Evolutionary conservation across 2,329 filamentous ascomycete species (phyloP).

Genomic region (Hymenoscyphus infarciens): DNA sequence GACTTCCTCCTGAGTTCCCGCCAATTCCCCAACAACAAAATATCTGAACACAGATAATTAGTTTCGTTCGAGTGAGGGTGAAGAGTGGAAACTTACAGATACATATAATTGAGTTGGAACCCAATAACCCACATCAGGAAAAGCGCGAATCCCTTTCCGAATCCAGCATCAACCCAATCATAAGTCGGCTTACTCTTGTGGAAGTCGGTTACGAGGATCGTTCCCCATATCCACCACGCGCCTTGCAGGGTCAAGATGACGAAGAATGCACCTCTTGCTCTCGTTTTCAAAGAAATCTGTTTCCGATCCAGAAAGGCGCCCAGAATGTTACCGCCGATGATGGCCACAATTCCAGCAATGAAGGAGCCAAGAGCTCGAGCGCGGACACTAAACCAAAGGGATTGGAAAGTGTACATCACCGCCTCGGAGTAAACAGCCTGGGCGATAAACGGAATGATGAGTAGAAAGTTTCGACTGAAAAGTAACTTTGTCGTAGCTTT

Average conservation of each 20-base stretch:
- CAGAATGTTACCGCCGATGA: slow-evolving; percentile 62
- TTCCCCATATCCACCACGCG: slow-evolving; percentile 70
- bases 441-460: slow-evolving; percentile 64
- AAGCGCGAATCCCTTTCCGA: slow-evolving; percentile 62
- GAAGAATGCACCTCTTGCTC: slow-evolving; percentile 29
- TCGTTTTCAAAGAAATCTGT: slow-evolving; percentile 24
- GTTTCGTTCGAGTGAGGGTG: not conserved
- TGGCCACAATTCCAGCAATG: slow-evolving; percentile 63
- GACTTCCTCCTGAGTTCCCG: slow-evolving; percentile 57
- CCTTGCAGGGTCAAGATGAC: slow-evolving; percentile 49
- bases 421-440: slow-evolving; percentile 70
- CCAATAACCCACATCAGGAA: slow-evolving; percentile 65
- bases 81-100: slow-evolving; percentile 46
- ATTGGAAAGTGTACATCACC: slow-evolving; percentile 67
- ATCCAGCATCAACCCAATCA: slow-evolving; percentile 63
- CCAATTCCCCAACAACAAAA: slow-evolving; percentile 66
- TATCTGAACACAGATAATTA: slow-evolving; percentile 44
- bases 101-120: slow-evolving; percentile 73
- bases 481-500: slow-evolving; percentile 57
- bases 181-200: slow-evolving; percentile 53
- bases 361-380: slow-evolving; percentile 68
- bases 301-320: slow-evolving; percentile 40
- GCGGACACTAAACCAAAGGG: slow-evolving; percentile 67
- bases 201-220: slow-evolving; percentile 61
- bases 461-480: slow-evolving; percentile 56